These are phyloP conservation scores for Colletotrichum viniferum DNA, from an alignment of 2,329 filamentous ascomycete genomes.

Conservation along the genomic window DNA sequence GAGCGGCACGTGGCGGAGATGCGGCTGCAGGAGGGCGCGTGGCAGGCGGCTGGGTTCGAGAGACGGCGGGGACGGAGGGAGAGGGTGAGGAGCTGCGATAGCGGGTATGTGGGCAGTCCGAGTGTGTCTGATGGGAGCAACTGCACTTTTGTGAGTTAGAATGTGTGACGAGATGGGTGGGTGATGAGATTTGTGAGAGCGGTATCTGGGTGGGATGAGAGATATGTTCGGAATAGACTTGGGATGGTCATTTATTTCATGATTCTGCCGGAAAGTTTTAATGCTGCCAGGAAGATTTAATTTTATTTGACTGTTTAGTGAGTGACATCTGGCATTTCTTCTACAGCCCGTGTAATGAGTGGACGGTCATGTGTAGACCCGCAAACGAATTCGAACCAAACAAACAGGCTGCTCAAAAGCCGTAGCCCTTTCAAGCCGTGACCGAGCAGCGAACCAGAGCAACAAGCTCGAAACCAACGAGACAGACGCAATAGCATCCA, in stretches of 20 bases:
- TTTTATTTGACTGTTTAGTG: neutral
- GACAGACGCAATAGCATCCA: neutral
- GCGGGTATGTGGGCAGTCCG: constrained; percentile 16
- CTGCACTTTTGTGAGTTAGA: constrained; percentile 5
- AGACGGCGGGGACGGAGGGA: neutral
- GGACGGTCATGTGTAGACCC: neutral
- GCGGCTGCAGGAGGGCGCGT: neutral
- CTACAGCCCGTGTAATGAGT: neutral
- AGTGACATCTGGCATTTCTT: neutral
- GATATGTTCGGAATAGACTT: neutral
- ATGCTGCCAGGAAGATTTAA: neutral
- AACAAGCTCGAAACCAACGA: neutral
- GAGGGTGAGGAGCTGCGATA: constrained; percentile 17
- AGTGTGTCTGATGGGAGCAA: neutral
- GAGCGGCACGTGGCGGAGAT: constrained; percentile 1
- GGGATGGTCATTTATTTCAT: neutral
- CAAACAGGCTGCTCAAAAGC: neutral
- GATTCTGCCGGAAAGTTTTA: neutral
- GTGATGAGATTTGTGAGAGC: neutral
- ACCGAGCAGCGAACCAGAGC: neutral
- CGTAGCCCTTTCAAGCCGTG: neutral
- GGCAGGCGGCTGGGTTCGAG: neutral
- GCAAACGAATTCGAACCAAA: neutral
- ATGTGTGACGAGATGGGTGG: neutral
- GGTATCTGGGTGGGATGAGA: neutral